A percentile compares a stretch with the other conserved stretches of the same genome.
phyloP scores from a whole-genome alignment of 257 asterid genomes.

The Nicotiana obtusifolia region DNA sequence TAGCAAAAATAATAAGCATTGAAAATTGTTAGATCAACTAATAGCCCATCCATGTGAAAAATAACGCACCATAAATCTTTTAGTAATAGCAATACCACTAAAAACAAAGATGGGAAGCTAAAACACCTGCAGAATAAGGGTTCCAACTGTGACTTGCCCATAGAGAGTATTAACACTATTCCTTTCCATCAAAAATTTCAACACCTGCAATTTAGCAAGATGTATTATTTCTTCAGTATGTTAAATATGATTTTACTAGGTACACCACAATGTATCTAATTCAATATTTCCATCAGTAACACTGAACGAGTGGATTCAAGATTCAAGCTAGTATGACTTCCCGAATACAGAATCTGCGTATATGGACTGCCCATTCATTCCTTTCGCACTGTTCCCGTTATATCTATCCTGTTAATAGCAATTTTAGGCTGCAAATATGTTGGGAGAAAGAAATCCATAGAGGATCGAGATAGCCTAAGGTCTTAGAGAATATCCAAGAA shows the following conservation, averaged over 20 bases:
- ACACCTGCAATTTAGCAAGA: conserved; percentile 40
- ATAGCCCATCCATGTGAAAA: neutral
- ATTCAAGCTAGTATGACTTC: neutral
- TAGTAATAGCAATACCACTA: neutral
- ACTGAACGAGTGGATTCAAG: neutral
- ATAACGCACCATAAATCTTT: neutral
- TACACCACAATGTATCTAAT: neutral
- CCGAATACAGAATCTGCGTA: neutral
- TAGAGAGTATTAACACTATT: conserved; percentile 55
- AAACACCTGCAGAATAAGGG: conserved; percentile 69
- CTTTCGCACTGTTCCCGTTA: neutral
- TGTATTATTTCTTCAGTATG: neutral
- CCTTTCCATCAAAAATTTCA: conserved; percentile 80
- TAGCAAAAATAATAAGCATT: neutral
- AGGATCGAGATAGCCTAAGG: neutral
- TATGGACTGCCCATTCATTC: neutral
- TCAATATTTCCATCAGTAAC: neutral
- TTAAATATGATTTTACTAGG: neutral
- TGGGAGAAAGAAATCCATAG: neutral
- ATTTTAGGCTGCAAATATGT: neutral
- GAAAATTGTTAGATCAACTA: neutral
- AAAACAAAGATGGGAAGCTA: neutral
- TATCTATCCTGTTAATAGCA: neutral
- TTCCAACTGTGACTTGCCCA: conserved; percentile 87
- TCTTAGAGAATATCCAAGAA: neutral